Base-by-base conservation (phyloP, 202 grass and related monocot species). In the Zizania palustris region DNA sequence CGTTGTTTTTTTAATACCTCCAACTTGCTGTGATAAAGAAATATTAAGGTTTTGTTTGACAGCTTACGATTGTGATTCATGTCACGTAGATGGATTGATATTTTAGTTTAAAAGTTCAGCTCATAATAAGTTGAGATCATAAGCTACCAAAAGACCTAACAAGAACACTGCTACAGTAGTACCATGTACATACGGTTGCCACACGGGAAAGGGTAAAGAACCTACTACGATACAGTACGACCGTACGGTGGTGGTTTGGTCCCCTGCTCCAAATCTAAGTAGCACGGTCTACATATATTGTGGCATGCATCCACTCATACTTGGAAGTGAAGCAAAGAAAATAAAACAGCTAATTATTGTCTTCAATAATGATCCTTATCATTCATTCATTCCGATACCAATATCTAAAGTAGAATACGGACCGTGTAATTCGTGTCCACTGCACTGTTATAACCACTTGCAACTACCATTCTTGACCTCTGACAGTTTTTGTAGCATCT, bases 281-380 rank as follows among this genome's bases (percentile, higher is more conserved):
- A 36, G 40, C 46, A 64, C 57, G 66, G 58, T 34, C 59, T 49
- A 67, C 18, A 45, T 49, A 21, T 14, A 35, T 41, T 44, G 72
- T 45, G 64, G 28, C 28, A 28, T 28, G 64, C 18, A 4, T 46
- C 59, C 67, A 42, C 65, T 51, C 44, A 85, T 57, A 36, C 78
- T 77, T 72, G 43, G 42, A 6, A 36, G 35, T 66, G 66, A 86
- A 82, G 78, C 84, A 82, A 86, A 72, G 59, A 49, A 43, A 43
- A 59, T 59, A 57, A 19, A 9, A 33, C 3, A 6, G 20, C 64
- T 45, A 41, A 71, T 71, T 49, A 76, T 81, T 50, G 6, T 1
- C 56, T 16, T 18, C 51, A 49, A 74, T 74, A 2, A 74, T 45
- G 39, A 0, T 45, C 38, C 63, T 12, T 45, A 41, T 58, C 63